These are phyloP conservation scores for Arthrobotrys sinensis DNA, from an alignment of 2,329 filamentous ascomycete species.

Conservation along the genomic window DNA sequence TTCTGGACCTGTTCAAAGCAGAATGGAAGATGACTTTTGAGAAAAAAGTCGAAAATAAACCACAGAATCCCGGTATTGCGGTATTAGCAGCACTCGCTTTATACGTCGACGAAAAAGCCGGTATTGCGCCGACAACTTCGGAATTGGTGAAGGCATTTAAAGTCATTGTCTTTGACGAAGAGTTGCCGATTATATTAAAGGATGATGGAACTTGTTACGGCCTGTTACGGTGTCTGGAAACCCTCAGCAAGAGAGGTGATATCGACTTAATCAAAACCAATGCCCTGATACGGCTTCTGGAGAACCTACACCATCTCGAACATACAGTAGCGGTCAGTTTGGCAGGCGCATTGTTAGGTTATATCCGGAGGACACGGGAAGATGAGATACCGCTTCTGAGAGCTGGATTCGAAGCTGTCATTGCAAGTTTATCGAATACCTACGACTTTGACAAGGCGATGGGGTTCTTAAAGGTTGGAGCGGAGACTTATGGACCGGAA, in stretches of 20 bases:
- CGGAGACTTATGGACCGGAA: conserved; percentile 37
- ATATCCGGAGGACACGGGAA: conserved; percentile 45
- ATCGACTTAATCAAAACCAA: conserved; percentile 27
- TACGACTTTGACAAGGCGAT: conserved; percentile 49
- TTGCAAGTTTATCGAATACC: conserved; percentile 52
- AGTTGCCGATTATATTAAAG: conserved; percentile 26
- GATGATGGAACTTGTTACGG: conserved; percentile 54
- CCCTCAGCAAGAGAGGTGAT: conserved; percentile 44
- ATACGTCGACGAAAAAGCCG: conserved; percentile 48
- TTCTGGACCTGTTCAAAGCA: conserved; percentile 47
- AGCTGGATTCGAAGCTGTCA: conserved; percentile 52
- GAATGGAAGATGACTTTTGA: conserved; percentile 36
- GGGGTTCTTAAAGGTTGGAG: conserved; percentile 54
- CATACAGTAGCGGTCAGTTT: conserved; percentile 43
- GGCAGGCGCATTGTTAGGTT: conserved; percentile 42
- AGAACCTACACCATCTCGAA: conserved; percentile 30
- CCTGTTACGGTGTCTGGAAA: conserved; percentile 48
- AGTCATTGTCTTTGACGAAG: conserved; percentile 27
- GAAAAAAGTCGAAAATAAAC: conserved; percentile 48
- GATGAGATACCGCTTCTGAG: conserved; percentile 5
- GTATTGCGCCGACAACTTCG: conserved; percentile 43
- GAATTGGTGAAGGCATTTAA: conserved; percentile 56
- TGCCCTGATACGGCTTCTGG: conserved; percentile 22
- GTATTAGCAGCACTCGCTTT: conserved; percentile 46
- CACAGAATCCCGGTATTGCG: conserved; percentile 51